Base-by-base conservation (phyloP, 768 basidiomycete species). In the Suillus luteus region DNA sequence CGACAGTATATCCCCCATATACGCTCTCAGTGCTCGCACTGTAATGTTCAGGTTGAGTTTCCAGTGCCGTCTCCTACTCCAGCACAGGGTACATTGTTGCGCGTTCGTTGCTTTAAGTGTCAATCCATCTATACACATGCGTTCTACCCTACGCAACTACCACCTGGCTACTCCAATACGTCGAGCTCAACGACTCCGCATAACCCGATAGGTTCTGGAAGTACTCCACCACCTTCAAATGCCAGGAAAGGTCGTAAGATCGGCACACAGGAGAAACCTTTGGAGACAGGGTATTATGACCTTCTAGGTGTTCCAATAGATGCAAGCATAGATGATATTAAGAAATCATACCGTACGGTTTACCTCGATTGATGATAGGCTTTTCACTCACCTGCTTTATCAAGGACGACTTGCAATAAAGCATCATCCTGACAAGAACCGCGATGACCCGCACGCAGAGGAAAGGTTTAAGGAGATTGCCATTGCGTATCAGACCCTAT, bases 231-330 rank as follows among this genome's bases (percentile, higher is more conserved):
- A 43, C 66, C 49, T 70, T 17, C 54, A 10, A 59, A 44, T 37
- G 4, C 49, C 17, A 73, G 83, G 57, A 88, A 83, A 72, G 84
- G 86, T 11, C 79, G 93, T 64, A 93, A 91, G 81, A 93, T 94
- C 66, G 93, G 93, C 1, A 92, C 93, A 19, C 92, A 95, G 73
- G 92, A 93, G 65, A 83, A 86, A 61, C 95, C 94, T 7, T 78
- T 96, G 43, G 94, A 96, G 71, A 95, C 91, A 0, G 88, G 83
- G n/a, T 96, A 95, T 76, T 96, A 96, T 70, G 93, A 96, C 72
- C 82, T 92, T 24, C 81, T 96, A 6, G 92, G 91, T 8, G 83
- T 96, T 1, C 75, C 89, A 0, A 81, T 91, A 19, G 84, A 86
- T 66, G 93, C 93, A 8, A 87, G 88, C 17, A 83, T 84, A 5